Conservation (phyloP, 805 yeast genomes). For the Candida ortonii region DNA sequence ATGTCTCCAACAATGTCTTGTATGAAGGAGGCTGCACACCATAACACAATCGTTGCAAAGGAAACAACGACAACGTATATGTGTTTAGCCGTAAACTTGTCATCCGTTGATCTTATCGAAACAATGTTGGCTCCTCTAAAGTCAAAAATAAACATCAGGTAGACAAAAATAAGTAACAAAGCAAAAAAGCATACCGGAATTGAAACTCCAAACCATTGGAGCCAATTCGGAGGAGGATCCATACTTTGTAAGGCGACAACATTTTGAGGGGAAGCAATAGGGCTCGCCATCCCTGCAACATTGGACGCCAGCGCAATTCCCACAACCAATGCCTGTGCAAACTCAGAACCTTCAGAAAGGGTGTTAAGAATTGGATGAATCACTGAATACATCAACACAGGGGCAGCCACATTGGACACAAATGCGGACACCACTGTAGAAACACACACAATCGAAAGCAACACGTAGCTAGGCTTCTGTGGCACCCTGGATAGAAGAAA, state of each 20-base stretch:
- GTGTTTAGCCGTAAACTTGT: slow-evolving; percentile 68
- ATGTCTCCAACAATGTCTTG: slow-evolving; percentile 82
- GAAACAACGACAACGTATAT: slow-evolving; percentile 72
- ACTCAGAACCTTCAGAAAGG: slow-evolving; percentile 71
- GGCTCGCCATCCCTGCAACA: slow-evolving; percentile 96
- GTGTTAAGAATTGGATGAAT: slow-evolving; percentile 88
- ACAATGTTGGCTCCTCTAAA: slow-evolving; percentile 44
- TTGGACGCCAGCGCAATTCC: slow-evolving; percentile 94
- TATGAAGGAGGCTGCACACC: slow-evolving; percentile 85
- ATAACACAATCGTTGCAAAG: slow-evolving; percentile 67
- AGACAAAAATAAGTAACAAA: slow-evolving; percentile 67
- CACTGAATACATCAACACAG: slow-evolving; percentile 86
- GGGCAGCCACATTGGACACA: slow-evolving; percentile 97
- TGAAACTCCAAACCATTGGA: slow-evolving; percentile 87
- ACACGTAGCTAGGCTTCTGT: slow-evolving; percentile 73
- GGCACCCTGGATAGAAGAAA: slow-evolving; percentile 81
- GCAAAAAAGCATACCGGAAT: slow-evolving; percentile 72
- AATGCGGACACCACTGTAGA: slow-evolving; percentile 88
- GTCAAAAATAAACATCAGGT: slow-evolving; percentile 63
- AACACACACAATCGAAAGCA: slow-evolving; percentile 80
- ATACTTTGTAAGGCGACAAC: slow-evolving; percentile 85
- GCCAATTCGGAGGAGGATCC: slow-evolving; percentile 85
- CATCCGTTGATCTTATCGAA: slow-evolving; percentile 61
- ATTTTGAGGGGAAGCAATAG: slow-evolving; percentile 96
- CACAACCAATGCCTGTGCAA: slow-evolving; percentile 78